Conservation (phyloP, 139 green algal genomes). For the Penium margaritaceum region DNA sequence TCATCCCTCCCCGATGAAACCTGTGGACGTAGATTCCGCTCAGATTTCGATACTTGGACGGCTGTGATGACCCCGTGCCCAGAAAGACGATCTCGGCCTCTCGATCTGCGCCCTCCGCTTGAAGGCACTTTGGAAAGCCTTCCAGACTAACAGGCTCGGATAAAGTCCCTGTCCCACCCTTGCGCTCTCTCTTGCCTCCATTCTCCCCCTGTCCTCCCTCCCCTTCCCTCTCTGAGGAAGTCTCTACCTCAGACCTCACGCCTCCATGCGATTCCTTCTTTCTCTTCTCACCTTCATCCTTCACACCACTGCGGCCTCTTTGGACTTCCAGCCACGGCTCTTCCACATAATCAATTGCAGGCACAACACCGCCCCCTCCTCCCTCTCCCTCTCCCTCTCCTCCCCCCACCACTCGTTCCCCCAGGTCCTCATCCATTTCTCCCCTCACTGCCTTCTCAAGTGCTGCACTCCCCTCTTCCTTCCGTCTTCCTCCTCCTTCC, state of each 20-base stretch:
- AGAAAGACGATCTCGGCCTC: slow-evolving; percentile 51
- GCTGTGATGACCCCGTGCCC: slow-evolving; percentile 62
- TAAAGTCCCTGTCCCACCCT: no score
- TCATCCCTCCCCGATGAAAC: slow-evolving; percentile 60
- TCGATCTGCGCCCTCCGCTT: not conserved
- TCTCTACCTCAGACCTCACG: not conserved
- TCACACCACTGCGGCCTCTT: not conserved
- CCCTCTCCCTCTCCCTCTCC: not conserved
- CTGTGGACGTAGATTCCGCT: slow-evolving; percentile 72
- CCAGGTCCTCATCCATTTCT: not conserved
- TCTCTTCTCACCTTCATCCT: not conserved
- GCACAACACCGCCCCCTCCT: not conserved
- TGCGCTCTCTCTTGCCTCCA: no score
- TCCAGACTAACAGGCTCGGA: no score
- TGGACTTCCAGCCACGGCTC: slow-evolving; percentile 2
- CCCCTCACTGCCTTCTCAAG: not conserved
- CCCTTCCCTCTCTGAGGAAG: not conserved
- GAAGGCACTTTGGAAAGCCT: slow-evolving; percentile 4
- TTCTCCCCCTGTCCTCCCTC: no score
- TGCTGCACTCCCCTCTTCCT: not conserved
- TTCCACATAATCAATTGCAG: not conserved
- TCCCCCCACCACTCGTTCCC: not conserved
- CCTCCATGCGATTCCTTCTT: not conserved
- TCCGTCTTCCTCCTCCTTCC: not conserved
- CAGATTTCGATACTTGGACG: slow-evolving; percentile 93